Percentiles rank a stretch among this genome's conserved stretches.
Conservation (phyloP, 73 alveolate species). For the Tetrahymena malaccensis region DNA sequence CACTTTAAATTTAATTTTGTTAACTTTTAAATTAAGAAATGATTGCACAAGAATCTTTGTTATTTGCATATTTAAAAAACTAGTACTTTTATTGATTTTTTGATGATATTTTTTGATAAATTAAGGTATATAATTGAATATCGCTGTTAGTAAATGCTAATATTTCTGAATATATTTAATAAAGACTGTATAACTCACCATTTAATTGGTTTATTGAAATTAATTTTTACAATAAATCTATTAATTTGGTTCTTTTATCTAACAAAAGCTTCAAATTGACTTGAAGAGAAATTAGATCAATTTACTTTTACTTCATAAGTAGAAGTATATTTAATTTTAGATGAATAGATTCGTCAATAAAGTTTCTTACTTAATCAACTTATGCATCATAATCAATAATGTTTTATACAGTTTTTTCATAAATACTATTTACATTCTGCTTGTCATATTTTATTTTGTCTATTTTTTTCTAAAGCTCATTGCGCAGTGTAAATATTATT, state of each 20-base stretch:
- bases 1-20: neutral
- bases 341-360: neutral
- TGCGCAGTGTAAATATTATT: neutral
- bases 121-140: neutral
- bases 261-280: neutral
- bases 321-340: neutral
- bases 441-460: neutral
- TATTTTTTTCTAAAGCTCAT: neutral
- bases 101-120: too few species aligned
- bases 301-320: neutral
- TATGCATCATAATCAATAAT: neutral
- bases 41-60: neutral
- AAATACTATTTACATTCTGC: neutral
- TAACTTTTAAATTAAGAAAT: neutral
- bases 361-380: neutral
- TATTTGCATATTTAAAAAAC: neutral
- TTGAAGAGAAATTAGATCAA: neutral
- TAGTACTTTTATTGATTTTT: neutral
- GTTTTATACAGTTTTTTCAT: neutral
- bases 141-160: neutral
- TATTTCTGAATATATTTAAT: neutral
- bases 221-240: too few species aligned
- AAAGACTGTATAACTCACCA: neutral
- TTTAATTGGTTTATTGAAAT: neutral
- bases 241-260: neutral